Evolutionary conservation across 2,329 filamentous ascomycete genomes (phyloP).

Genomic region (Sclerotinia spermophila): DNA sequence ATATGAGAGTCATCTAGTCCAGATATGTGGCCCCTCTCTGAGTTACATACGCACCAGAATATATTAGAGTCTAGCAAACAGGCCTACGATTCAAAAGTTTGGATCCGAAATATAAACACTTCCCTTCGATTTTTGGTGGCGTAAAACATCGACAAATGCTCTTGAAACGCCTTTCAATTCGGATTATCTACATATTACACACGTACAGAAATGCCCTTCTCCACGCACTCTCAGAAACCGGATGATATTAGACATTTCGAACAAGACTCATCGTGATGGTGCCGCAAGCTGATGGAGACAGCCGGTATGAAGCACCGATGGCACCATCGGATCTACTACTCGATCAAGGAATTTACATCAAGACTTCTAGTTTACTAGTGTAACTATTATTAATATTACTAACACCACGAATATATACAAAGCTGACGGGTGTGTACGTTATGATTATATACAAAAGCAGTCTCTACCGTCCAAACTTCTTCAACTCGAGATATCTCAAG

Average conservation of each 20-base stretch:
- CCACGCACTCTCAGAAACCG: not conserved
- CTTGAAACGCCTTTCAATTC: not conserved
- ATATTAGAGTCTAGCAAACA: not conserved
- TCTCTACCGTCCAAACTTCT: conserved; percentile 41
- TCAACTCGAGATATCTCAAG: conserved; percentile 47
- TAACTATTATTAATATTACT: not conserved
- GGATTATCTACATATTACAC: not conserved
- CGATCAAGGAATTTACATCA: not conserved
- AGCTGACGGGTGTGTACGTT: not conserved
- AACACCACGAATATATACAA: not conserved
- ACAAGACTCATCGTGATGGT: not conserved
- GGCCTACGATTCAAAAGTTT: no score
- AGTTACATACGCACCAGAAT: not conserved
- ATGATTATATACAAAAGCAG: not conserved
- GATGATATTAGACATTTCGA: not conserved
- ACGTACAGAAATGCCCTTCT: not conserved
- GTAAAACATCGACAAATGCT: not conserved
- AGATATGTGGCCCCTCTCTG: not conserved
- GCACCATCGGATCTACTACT: not conserved
- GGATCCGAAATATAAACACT: not conserved
- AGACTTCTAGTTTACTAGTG: not conserved
- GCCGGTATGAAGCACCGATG: not conserved
- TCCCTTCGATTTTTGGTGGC: not conserved
- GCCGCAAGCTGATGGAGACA: not conserved
- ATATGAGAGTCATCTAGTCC: not conserved